Conservation (phyloP, 352 stramenopile species). For the Phytophthora tentaculata region DNA sequence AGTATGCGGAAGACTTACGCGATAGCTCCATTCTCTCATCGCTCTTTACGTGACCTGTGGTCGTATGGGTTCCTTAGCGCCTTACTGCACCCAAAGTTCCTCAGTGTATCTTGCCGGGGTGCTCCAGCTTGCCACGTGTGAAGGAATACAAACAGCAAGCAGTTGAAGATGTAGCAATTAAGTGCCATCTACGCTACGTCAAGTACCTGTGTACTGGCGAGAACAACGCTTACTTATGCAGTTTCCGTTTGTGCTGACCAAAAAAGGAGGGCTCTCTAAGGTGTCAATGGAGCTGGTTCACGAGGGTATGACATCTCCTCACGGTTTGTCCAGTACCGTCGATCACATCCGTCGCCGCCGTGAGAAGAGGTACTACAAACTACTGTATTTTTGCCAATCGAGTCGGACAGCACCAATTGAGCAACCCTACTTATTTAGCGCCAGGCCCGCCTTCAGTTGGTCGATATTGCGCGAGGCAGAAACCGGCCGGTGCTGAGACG, state of each 20-base stretch:
- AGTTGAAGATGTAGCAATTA: not conserved
- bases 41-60: not conserved
- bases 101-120: not conserved
- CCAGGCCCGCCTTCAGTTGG: not conserved
- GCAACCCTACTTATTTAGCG: not conserved
- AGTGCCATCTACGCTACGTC: conserved; percentile 1
- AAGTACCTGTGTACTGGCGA: not conserved
- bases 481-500: not conserved
- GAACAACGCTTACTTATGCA: not conserved
- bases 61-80: not conserved
- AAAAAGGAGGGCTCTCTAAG: not conserved
- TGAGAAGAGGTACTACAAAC: not conserved
- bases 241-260: not conserved
- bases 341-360: not conserved
- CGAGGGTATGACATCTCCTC: not conserved
- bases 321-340: not conserved
- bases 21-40: not conserved
- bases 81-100: not conserved
- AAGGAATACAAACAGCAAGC: not conserved
- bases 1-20: not conserved
- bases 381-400: not conserved
- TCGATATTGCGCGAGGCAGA: not conserved
- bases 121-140: not conserved
- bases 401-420: not conserved
- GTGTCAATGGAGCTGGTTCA: not conserved